These are phyloP conservation scores for Albugo candida DNA, from an alignment of 352 stramenopile species.

Conservation along the genomic window DNA sequence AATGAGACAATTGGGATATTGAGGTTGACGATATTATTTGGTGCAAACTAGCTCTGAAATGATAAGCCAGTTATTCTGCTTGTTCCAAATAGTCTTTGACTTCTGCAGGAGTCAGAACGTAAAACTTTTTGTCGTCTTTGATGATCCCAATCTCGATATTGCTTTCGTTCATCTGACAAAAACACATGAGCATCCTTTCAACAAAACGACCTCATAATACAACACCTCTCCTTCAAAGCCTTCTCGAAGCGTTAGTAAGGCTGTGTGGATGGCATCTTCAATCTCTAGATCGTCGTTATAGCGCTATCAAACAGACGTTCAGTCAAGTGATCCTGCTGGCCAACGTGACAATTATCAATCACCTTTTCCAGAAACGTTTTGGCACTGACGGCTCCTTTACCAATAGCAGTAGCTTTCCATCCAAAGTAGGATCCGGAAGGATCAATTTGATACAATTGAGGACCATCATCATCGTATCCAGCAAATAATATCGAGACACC, in stretches of 20 bases:
- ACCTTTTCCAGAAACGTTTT: conserved; percentile 98
- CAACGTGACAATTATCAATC: not conserved
- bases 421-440: conserved; percentile 96
- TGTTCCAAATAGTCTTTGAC: conserved; percentile 99
- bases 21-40: too few relatives aligned
- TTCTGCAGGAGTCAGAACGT: conserved; percentile 91
- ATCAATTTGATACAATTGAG: conserved; percentile 97
- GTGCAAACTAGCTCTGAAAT: too few relatives aligned
- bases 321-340: not conserved
- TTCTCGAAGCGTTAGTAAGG: conserved; percentile 96
- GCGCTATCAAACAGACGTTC: conserved; percentile 18
- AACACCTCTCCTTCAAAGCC: conserved; percentile 90
- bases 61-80: conserved; percentile 72
- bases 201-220: conserved; percentile 1
- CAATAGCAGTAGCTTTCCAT: conserved; percentile 99
- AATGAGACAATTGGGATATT: not conserved
- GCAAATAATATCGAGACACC: conserved; percentile 96
- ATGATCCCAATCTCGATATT: conserved; percentile 99
- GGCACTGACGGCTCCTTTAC: conserved; percentile 94
- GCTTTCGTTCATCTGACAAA: conserved; percentile 91
- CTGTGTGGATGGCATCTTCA: conserved; percentile 98
- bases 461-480: conserved; percentile 94
- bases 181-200: conserved; percentile 8
- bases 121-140: conserved; percentile 92
- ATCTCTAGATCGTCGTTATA: conserved; percentile 97